phyloP scores from a whole-genome alignment of 2,329 filamentous ascomycete species.

The Fusarium nisikadoi region DNA sequence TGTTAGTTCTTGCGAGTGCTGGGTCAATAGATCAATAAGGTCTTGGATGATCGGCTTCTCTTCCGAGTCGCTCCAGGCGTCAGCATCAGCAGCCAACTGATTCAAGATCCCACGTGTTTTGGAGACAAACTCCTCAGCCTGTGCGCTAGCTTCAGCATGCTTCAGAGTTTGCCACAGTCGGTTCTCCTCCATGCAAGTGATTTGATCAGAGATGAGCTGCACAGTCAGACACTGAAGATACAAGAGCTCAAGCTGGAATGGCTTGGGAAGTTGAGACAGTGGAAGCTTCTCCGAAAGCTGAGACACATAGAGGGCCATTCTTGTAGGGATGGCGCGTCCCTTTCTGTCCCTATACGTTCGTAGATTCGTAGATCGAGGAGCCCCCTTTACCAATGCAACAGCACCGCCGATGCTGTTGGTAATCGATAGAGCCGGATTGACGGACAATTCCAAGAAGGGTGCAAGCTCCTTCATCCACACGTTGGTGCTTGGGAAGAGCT shows the following conservation, averaged over 20 bases:
- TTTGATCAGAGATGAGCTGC: constrained; percentile 65
- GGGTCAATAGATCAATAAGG: constrained; percentile 58
- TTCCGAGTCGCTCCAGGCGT: constrained; percentile 53
- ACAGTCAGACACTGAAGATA: constrained; percentile 62
- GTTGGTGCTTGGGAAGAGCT: constrained; percentile 70
- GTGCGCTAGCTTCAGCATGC: constrained; percentile 48
- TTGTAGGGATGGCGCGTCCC: constrained; percentile 76
- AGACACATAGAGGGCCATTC: constrained; percentile 78
- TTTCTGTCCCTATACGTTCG: constrained; percentile 68
- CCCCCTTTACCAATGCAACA: constrained; percentile 67
- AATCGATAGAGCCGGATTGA: constrained; percentile 75
- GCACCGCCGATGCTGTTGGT: constrained; percentile 78
- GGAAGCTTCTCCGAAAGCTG: constrained; percentile 63
- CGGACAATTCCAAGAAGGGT: constrained; percentile 60
- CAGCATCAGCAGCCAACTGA: constrained; percentile 47
- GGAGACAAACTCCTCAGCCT: constrained; percentile 58
- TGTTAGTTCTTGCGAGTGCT: constrained; percentile 55
- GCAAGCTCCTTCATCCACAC: constrained; percentile 74
- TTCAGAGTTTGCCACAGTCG: constrained; percentile 59
- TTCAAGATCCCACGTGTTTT: constrained; percentile 54
- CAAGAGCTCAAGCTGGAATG: constrained; percentile 61
- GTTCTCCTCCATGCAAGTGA: constrained; percentile 56
- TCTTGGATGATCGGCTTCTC: constrained; percentile 53
- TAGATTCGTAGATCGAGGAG: constrained; percentile 39
- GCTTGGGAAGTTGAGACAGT: constrained; percentile 52